A percentile compares a stretch with the other conserved stretches of the same genome.
phyloP scores from a whole-genome alignment of 1,284 basidiomycete species.

The Sporisorium sorghi region DNA sequence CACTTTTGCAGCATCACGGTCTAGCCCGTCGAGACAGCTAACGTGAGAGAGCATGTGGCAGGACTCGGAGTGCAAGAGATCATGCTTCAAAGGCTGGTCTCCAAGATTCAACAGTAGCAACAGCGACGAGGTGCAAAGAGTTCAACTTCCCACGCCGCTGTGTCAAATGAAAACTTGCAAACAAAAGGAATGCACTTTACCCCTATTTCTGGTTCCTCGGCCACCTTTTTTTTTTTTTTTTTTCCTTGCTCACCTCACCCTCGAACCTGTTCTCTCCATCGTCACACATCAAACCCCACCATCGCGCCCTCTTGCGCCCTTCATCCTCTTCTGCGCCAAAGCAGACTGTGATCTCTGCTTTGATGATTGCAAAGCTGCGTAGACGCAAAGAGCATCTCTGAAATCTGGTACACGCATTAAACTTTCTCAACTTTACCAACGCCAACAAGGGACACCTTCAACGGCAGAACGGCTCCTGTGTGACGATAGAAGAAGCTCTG shows the following conservation, averaged over 20 bases:
- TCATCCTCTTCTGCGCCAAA: neutral
- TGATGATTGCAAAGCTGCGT: neutral
- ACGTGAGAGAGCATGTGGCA: too few relatives aligned
- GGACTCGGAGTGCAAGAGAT: too few relatives aligned
- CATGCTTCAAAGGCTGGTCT: neutral
- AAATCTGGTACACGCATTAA: neutral
- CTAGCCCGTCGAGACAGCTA: too few relatives aligned
- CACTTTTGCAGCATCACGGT: slow-evolving; percentile 3
- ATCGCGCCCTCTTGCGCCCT: too few relatives aligned
- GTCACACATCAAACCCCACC: neutral
- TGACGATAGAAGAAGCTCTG: neutral
- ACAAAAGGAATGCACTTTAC: slow-evolving; percentile 18
- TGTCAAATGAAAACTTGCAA: neutral
- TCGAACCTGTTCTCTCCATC: neutral
- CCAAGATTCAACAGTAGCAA: too few relatives aligned
- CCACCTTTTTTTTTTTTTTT: too few relatives aligned
- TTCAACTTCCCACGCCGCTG: neutral
- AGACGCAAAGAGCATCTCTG: neutral
- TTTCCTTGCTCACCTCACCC: neutral
- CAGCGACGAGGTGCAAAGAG: too few relatives aligned
- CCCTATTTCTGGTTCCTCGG: slow-evolving; percentile 25
- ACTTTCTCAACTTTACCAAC: neutral
- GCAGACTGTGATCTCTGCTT: neutral
- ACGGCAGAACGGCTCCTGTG: neutral
- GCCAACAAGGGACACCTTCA: neutral